A percentile compares a stretch with the other conserved stretches of the same genome.
Conservation (phyloP, 345 rosid genomes). For the Citrus sp. region DNA sequence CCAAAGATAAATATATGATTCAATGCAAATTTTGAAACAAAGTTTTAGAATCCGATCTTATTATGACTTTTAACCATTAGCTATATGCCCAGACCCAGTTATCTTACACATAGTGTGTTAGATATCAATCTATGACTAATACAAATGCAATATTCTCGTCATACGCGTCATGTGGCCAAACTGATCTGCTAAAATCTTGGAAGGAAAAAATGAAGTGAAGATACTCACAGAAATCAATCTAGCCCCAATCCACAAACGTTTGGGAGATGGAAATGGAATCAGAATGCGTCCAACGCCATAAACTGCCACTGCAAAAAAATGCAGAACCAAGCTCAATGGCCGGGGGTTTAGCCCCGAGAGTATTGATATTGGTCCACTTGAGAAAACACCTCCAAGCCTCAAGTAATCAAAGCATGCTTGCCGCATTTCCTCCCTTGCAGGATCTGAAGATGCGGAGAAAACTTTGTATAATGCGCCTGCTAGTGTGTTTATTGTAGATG, state of each 20-base stretch:
- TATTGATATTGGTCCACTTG: slow-evolving; percentile 32
- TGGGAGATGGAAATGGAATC: slow-evolving; percentile 31
- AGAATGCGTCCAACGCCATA: slow-evolving; percentile 28
- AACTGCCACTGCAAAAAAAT: slow-evolving; percentile 33
- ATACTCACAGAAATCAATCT: slow-evolving; percentile 26
- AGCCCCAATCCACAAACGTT: slow-evolving; percentile 30
- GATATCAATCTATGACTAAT: too few species aligned
- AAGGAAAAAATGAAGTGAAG: not conserved
- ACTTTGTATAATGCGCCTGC: slow-evolving; percentile 30
- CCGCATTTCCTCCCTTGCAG: slow-evolving; percentile 28
- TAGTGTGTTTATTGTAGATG: slow-evolving; percentile 41
- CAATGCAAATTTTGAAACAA: too few species aligned
- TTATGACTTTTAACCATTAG: too few species aligned
- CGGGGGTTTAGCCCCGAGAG: slow-evolving; percentile 38
- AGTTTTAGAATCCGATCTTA: too few species aligned
- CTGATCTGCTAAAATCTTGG: too few species aligned
- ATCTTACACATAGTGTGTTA: not conserved
- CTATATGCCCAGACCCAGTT: too few species aligned
- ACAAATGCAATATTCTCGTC: too few species aligned
- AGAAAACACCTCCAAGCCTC: slow-evolving; percentile 33
- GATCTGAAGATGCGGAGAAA: slow-evolving; percentile 26
- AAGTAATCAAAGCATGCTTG: slow-evolving; percentile 37
- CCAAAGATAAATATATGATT: not conserved
- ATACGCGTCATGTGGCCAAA: too few species aligned
- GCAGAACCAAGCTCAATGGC: slow-evolving; percentile 28